Percentiles rank a stretch among this genome's conserved stretches.
These are phyloP conservation scores for Pholiota molesta DNA, from an alignment of 768 basidiomycete species.

Conservation along the genomic window DNA sequence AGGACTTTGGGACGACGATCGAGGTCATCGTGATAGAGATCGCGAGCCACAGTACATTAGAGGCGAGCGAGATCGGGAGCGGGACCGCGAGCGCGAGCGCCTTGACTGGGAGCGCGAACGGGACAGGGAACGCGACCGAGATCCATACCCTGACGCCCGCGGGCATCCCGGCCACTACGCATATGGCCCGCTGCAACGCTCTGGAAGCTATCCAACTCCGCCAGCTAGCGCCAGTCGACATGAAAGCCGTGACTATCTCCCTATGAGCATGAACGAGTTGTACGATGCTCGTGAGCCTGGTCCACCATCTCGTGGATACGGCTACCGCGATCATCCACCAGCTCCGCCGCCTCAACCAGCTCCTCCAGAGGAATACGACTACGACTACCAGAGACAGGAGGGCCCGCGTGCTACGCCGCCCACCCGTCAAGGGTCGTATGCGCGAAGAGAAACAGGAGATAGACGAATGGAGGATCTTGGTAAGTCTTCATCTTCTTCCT, in stretches of 20 bases:
- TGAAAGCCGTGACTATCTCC: slow-evolving; percentile 16
- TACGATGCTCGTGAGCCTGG: slow-evolving; percentile 21
- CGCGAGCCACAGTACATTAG: slow-evolving; percentile 14
- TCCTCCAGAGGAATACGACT: slow-evolving; percentile 6
- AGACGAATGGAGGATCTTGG: neutral
- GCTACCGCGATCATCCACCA: slow-evolving; percentile 1
- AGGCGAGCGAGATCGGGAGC: slow-evolving; percentile 13
- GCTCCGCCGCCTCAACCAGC: slow-evolving; percentile 3
- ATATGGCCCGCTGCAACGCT: neutral
- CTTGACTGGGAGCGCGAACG: slow-evolving; percentile 11
- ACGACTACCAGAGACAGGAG: neutral
- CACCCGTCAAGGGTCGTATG: slow-evolving; percentile 3
- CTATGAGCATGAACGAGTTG: slow-evolving; percentile 16
- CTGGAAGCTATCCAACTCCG: slow-evolving; percentile 13
- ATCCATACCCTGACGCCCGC: neutral
- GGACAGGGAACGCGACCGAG: slow-evolving; percentile 12
- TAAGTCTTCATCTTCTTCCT: neutral
- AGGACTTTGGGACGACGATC: slow-evolving; percentile 1
- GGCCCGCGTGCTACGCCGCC: slow-evolving; percentile 4
- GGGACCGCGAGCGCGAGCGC: slow-evolving; percentile 10
- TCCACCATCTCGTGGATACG: neutral
- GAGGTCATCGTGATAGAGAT: slow-evolving; percentile 14
- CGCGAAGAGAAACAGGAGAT: slow-evolving; percentile 11
- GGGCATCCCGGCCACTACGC: slow-evolving; percentile 12
- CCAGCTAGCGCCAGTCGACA: slow-evolving; percentile 11